Evolutionary conservation across 2,329 filamentous ascomycete genomes (phyloP), one percentile per base, ranked within the genome.

Genomic region (Onygena corvina): DNA sequence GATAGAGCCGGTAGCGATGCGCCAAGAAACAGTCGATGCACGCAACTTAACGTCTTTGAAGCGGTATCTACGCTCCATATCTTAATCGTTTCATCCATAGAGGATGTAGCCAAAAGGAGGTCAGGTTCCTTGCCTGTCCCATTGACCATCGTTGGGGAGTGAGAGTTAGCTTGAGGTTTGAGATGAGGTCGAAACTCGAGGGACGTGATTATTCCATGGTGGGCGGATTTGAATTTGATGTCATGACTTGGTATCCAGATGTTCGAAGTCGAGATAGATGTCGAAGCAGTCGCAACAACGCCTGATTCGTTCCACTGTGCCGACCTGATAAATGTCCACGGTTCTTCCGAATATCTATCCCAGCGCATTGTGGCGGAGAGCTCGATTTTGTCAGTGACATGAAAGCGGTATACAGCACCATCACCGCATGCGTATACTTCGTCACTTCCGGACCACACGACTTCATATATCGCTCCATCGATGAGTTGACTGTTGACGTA

Each of bases 181-280:
- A 61, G 55, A 53, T 64, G 60, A 44, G 65, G 63, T 29, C 66
- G 63, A 16, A 71, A 57, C 46, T 71, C 66, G 46, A 72, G 64
- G 2, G 64, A 63, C 0, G 69, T 72, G 48, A 72, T 71, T 42
- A 63, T 61, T 23, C 61, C 67, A 36, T 65, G 61, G 51, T 72
- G 69, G 4, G 66, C 64, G 31, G 60, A 57, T 29, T 65, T 60
- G 23, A 67, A 58, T 27, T 60, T 49, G 14, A 71, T 61, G 36
- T 68, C 63, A 49, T 69, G 67, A 4, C 66, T 69, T n/a, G 69
- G 70, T 29, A 72, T 59, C 69, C 69, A 72, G 21, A 72, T 58
- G 20, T 61, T 56, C 12, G 64, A 58, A n/a, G 57, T 63, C 2
- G 61, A 61, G 31, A 60, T 64, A 16, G 67, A 65, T 5, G 42